These are phyloP conservation scores for Moniliella sp. DNA, from an alignment of 1,284 basidiomycete species.

Conservation along the genomic window DNA sequence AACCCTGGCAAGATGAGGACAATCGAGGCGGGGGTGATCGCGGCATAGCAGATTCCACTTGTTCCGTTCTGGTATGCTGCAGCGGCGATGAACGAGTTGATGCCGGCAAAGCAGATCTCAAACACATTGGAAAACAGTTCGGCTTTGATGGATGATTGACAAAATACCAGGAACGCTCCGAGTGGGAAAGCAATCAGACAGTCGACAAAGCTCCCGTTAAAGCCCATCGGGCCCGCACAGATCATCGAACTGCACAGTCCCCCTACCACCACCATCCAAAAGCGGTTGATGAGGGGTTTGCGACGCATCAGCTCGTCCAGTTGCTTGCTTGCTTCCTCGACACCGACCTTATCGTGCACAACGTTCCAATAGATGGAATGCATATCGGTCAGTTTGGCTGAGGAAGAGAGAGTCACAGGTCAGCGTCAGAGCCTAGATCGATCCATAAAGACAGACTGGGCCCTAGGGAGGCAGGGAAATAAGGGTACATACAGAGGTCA, in stretches of 20 bases:
- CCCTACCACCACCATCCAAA: conserved; percentile 52
- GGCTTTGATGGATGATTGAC: conserved; percentile 29
- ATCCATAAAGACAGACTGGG: too few relatives aligned
- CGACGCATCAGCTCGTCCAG: conserved; percentile 57
- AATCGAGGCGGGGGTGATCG: conserved; percentile 57
- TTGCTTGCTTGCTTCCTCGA: conserved; percentile 54
- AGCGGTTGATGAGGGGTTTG: conserved; percentile 24
- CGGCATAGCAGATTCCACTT: conserved; percentile 57
- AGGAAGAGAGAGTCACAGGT: too few relatives aligned
- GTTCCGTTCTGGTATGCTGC: conserved; percentile 30
- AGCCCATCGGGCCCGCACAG: conserved; percentile 34
- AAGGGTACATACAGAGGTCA: too few relatives aligned
- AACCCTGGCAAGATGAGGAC: conserved; percentile 58
- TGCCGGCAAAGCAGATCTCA: conserved; percentile 63
- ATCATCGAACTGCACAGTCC: conserved; percentile 59
- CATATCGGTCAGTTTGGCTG: too few relatives aligned
- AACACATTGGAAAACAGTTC: conserved; percentile 69
- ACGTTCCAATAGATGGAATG: conserved; percentile 61
- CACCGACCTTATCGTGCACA: conserved; percentile 63
- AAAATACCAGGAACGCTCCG: conserved; percentile 46
- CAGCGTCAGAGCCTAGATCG: too few relatives aligned
- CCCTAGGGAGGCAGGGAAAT: too few relatives aligned
- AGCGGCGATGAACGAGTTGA: conserved; percentile 53
- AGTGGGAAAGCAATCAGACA: conserved; percentile 53
- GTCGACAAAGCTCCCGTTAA: conserved; percentile 56